Evolutionary conservation across 768 basidiomycete species (phyloP), one percentile per base, ranked within the genome.

Genomic region (Mycena vulgaris): DNA sequence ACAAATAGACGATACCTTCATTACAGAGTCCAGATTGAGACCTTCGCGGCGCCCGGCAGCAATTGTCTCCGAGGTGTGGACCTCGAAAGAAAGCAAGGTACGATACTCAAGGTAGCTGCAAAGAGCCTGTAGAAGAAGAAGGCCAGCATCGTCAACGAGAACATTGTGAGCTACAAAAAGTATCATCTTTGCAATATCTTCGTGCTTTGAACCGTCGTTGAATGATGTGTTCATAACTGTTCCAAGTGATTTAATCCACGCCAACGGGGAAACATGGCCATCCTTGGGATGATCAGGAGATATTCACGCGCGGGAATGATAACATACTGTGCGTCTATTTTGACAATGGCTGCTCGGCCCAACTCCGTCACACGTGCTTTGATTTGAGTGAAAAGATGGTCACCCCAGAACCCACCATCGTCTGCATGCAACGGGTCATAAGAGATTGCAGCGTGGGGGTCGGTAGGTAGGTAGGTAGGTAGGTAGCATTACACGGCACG

Each of bases 161-260:
- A n/a, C n/a, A n/a, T n/a, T n/a, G n/a, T n/a, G n/a, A n/a, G n/a
- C 58, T 13, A 75, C 77, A 73, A 78, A 80, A 4, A 84, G 37
- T 8, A 82, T 68, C 42, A 79, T 65, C 74, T 81, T 83, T n/a
- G 77, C 70, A 5, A 84, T 74, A 66, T 84, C 82, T 40, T 78
- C 75, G 55, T 75, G 76, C 57, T 84, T 84, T n/a, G 72, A 70
- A 1, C 78, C 80, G 71, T 85, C 80, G 5, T 69, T 69, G 72
- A 82, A 83, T 16, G 78, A 69, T 5, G 80, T 64, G 9, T 74
- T 68, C 35, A 28, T 78, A n/a, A n/a, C n/a, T n/a, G n/a, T n/a
- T n/a, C n/a, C n/a, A n/a, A n/a, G n/a, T n/a, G n/a, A n/a, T 75
- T 16, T 84, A 67, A 17, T 74, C 49, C 74, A 1, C 72, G 40